Evolutionary conservation across 1,284 basidiomycete species (phyloP).

Genomic region (Boletus subluridellus): DNA sequence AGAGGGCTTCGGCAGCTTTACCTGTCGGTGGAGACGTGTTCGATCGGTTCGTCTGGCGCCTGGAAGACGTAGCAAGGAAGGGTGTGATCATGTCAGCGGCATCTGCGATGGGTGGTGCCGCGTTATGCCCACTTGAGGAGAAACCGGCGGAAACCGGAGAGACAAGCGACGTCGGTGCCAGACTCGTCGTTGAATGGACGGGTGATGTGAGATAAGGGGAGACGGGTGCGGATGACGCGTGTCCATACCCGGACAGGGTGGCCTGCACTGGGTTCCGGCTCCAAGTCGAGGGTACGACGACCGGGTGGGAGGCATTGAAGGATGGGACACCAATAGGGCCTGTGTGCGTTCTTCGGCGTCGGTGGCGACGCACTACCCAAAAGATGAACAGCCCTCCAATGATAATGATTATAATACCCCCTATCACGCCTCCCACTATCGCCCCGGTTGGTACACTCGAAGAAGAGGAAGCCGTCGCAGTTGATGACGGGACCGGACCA

Average conservation of each 20-base stretch:
- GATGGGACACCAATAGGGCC: not conserved
- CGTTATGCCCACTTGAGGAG: not conserved
- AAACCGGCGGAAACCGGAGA: not conserved
- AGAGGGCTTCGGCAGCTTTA: slow-evolving; percentile 7
- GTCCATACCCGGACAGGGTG: not conserved
- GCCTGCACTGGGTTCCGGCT: not conserved
- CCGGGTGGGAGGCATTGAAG: not conserved
- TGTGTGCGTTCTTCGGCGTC: slow-evolving; percentile 1
- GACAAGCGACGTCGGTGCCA: not conserved
- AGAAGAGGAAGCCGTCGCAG: slow-evolving; percentile 2
- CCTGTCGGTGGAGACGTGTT: not conserved
- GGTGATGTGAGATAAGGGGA: slow-evolving; percentile 2
- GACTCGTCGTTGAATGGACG: slow-evolving; percentile 15
- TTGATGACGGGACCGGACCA: slow-evolving; percentile 10
- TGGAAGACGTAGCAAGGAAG: slow-evolving; percentile 16
- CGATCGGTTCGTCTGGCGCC: not conserved
- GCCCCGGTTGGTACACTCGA: slow-evolving; percentile 10
- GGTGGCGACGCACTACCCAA: slow-evolving; percentile 13
- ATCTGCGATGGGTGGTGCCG: slow-evolving; percentile 10
- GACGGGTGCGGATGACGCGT: not conserved
- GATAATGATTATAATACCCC: slow-evolving; percentile 9
- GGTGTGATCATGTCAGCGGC: slow-evolving; percentile 25
- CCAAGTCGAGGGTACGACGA: not conserved
- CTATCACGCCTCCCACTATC: slow-evolving; percentile 25
- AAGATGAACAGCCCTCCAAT: slow-evolving; percentile 16